phyloP scores from a whole-genome alignment of 1,284 basidiomycete species.

The Fistulina hepatica region DNA sequence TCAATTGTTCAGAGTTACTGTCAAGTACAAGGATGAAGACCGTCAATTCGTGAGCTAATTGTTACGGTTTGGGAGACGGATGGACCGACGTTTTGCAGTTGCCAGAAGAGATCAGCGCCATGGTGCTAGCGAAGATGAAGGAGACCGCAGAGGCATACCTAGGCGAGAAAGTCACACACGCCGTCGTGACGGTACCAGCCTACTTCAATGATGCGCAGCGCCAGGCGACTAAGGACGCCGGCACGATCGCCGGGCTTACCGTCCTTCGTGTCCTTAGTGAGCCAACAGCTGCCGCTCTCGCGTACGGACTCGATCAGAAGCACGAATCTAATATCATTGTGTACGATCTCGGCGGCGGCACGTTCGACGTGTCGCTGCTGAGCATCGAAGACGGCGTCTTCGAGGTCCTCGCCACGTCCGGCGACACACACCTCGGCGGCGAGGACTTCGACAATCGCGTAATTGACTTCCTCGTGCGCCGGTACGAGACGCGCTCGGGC shows the following conservation, averaged over 20 bases:
- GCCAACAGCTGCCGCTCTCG: conserved; percentile 39
- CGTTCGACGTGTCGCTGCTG: conserved; percentile 61
- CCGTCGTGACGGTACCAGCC: conserved; percentile 33
- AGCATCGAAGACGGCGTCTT: conserved; percentile 60
- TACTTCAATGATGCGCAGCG: conserved; percentile 64
- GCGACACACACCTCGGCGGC: conserved; percentile 78
- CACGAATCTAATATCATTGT: conserved; percentile 55
- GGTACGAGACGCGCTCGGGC: conserved; percentile 68
- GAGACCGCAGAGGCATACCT: conserved; percentile 82
- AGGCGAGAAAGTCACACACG: conserved; percentile 35
- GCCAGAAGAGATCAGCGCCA: conserved; percentile 44
- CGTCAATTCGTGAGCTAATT: too few relatives aligned
- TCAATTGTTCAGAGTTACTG: too few relatives aligned
- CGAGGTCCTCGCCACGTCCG: conserved; percentile 67
- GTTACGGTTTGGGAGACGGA: too few relatives aligned
- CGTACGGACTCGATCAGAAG: conserved; percentile 63
- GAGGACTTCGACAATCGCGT: conserved; percentile 91
- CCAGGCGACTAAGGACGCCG: conserved; percentile 71
- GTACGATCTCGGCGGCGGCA: conserved; percentile 75
- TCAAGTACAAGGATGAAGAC: too few relatives aligned
- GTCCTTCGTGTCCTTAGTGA: conserved; percentile 54
- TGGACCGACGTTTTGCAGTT: conserved; percentile 13
- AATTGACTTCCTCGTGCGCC: conserved; percentile 67
- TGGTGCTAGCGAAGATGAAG: conserved; percentile 80
- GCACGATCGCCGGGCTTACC: conserved; percentile 57